Evolutionary conservation across 352 stramenopile species (phyloP).

Genomic region (Paralagenidium karlingii): DNA sequence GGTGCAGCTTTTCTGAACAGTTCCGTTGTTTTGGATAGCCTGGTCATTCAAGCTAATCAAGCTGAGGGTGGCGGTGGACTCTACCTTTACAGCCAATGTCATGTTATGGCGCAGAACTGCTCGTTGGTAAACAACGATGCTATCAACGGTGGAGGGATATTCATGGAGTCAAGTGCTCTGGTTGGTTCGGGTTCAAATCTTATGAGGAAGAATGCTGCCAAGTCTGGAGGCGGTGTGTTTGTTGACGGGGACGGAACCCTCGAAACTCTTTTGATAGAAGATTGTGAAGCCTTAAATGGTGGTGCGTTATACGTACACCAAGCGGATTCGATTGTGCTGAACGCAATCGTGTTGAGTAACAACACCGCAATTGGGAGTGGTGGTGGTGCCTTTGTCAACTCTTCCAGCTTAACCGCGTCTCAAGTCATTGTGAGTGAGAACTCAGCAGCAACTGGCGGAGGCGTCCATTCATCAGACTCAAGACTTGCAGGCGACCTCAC

Average conservation of each 20-base stretch:
- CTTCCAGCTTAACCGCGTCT: constrained; percentile 2
- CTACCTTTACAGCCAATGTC: constrained; percentile 5
- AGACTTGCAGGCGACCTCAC: constrained; percentile 9
- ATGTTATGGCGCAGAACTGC: constrained; percentile 4
- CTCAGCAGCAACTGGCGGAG: constrained; percentile 10
- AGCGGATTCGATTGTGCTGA: too few species aligned
- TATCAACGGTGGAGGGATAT: constrained; percentile 15
- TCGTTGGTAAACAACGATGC: constrained; percentile 6
- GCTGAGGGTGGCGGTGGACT: constrained; percentile 16
- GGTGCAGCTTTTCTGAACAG: constrained; percentile 14
- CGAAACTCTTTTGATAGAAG: too few species aligned
- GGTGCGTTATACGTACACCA: too few species aligned
- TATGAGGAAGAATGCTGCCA: constrained; percentile 6
- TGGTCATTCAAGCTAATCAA: constrained; percentile 4
- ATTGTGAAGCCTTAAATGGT: too few species aligned
- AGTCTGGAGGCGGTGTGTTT: constrained; percentile 14
- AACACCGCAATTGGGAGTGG: constrained; percentile 12
- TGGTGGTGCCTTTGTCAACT: constrained; percentile 10
- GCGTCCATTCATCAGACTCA: constrained; percentile 10
- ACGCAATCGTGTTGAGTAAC: constrained; percentile 1
- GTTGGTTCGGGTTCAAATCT: neutral
- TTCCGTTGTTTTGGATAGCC: constrained; percentile 1
- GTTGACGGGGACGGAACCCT: constrained; percentile 11
- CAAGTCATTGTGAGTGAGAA: constrained; percentile 9
- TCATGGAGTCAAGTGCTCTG: constrained; percentile 14